phyloP scores from a whole-genome alignment of 768 basidiomycete genomes.

The Pleurotus cornucopiae region DNA sequence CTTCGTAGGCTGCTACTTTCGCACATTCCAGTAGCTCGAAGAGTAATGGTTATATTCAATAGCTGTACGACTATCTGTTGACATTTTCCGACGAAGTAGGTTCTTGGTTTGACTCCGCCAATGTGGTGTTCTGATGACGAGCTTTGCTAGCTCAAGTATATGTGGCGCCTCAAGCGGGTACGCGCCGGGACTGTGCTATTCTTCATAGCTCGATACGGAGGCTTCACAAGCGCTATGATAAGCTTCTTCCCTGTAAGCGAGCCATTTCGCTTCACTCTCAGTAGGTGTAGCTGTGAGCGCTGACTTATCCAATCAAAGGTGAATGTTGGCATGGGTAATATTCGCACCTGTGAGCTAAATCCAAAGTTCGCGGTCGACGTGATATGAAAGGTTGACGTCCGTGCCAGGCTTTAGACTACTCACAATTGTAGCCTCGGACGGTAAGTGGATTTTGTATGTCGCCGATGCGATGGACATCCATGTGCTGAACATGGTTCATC shows the following conservation, averaged over 20 bases:
- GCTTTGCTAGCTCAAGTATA: neutral
- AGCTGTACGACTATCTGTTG: constrained; percentile 2
- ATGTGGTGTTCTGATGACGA: neutral
- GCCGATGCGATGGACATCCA: neutral
- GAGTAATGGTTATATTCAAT: neutral
- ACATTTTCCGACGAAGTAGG: neutral
- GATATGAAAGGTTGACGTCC: neutral
- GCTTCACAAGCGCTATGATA: neutral
- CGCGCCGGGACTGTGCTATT: neutral
- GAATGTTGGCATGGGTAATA: neutral
- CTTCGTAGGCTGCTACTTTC: neutral
- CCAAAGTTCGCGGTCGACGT: neutral
- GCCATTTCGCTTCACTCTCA: neutral
- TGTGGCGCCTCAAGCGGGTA: constrained; percentile 1
- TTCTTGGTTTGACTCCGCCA: neutral
- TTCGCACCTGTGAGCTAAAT: neutral
- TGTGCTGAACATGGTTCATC: neutral
- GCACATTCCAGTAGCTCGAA: neutral
- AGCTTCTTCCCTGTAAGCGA: neutral
- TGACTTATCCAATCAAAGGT: neutral
- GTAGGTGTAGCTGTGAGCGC: neutral
- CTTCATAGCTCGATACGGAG: constrained; percentile 1
- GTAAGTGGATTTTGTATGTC: neutral
- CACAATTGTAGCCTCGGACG: neutral
- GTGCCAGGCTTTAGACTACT: neutral